Evolutionary conservation across 352 stramenopile species (phyloP).

Genomic region (Pythium dissotocum): DNA sequence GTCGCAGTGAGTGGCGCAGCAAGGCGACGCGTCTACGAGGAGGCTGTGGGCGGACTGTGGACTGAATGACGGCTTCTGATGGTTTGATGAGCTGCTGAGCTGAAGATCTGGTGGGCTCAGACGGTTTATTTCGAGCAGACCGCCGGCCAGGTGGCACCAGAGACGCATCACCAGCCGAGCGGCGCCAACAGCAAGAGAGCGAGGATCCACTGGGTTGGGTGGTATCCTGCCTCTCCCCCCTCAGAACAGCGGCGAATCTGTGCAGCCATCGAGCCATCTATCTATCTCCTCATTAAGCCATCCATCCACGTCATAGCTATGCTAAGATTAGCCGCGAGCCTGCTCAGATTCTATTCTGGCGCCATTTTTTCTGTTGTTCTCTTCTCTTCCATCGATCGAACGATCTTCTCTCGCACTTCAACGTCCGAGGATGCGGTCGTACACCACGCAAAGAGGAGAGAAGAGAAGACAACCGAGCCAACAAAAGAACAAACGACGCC

Average conservation of each 20-base stretch:
- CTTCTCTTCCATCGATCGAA: constrained; percentile 1
- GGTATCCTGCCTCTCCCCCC: not conserved
- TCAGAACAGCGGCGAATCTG: not conserved
- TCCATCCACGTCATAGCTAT: not conserved
- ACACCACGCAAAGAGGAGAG: not conserved
- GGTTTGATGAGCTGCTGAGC: too few relatives aligned
- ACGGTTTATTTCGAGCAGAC: not conserved
- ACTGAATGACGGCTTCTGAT: too few relatives aligned
- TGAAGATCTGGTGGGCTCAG: not conserved
- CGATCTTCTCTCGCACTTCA: constrained; percentile 5
- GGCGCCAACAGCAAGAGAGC: not conserved
- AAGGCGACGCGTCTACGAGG: not conserved
- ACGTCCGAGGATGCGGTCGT: not conserved
- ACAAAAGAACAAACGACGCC: not conserved
- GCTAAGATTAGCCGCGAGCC: not conserved
- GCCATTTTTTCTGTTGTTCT: not conserved
- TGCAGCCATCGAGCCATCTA: not conserved
- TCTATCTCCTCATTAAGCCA: not conserved
- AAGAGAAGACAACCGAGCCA: not conserved
- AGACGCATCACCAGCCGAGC: not conserved
- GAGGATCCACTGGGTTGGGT: not conserved
- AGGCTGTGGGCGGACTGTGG: not conserved
- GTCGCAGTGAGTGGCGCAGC: not conserved
- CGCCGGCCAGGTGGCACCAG: not conserved
- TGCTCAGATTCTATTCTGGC: constrained; percentile 2